These are phyloP conservation scores for Psilocybe cubensis DNA, from an alignment of 768 basidiomycete genomes.

Conservation along the genomic window DNA sequence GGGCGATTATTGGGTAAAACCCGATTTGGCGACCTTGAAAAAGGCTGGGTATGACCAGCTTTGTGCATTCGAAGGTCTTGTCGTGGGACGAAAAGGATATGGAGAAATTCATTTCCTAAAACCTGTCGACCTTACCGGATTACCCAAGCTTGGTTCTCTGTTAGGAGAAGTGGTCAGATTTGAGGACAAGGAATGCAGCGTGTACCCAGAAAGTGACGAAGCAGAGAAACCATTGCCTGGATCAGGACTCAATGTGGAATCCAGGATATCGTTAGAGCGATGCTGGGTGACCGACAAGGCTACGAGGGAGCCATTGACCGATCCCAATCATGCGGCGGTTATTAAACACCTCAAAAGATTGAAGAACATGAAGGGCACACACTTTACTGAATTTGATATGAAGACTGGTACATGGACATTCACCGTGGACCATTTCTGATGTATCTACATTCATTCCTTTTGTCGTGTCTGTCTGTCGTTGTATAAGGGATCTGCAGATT, in stretches of 20 bases:
- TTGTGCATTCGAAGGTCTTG: constrained; percentile 71
- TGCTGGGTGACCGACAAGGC: constrained; percentile 94
- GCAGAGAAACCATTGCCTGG: constrained; percentile 84
- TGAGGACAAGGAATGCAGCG: constrained; percentile 89
- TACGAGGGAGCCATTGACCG: constrained; percentile 87
- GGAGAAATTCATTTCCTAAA: constrained; percentile 86
- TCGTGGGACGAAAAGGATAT: constrained; percentile 90
- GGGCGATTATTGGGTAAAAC: constrained; percentile 93
- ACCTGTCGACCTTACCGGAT: constrained; percentile 84
- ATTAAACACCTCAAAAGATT: constrained; percentile 80
- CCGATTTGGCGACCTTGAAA: constrained; percentile 73
- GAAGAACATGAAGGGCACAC: constrained; percentile 83
- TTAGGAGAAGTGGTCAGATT: constrained; percentile 89
- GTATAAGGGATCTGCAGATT: constrained; percentile 23
- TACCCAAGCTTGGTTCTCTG: constrained; percentile 78
- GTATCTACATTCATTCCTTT: constrained; percentile 7
- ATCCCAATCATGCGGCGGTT: constrained; percentile 68
- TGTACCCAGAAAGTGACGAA: constrained; percentile 91
- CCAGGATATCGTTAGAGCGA: constrained; percentile 72
- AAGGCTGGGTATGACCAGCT: constrained; percentile 75
- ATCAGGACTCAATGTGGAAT: constrained; percentile 87
- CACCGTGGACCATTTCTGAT: constrained; percentile 89
- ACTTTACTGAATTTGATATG: constrained; percentile 80
- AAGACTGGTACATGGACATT: constrained; percentile 92
- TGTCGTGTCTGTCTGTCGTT: constrained; percentile 4